Base-by-base conservation (phyloP, 129 eudicot species). In the Ambrosia trifida region DNA sequence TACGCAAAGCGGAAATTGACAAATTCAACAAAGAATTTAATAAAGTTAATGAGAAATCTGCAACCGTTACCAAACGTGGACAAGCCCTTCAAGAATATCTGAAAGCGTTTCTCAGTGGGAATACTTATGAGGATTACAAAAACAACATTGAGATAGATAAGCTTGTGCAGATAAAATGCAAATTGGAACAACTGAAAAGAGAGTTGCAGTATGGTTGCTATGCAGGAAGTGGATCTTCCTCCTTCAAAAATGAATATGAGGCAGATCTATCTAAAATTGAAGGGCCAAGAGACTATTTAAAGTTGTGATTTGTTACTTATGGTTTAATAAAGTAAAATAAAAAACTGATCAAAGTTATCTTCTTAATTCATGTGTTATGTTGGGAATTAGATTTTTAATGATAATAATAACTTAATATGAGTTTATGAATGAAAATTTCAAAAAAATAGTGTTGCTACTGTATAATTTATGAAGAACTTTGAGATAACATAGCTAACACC, bases 71-170 rank as follows among this genome's bases (percentile, higher is more conserved):
- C 65, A 77, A 60, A 16, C 33, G 2, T 5, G 70, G 63, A 24
- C 50, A 47, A 46, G 24, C 49, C 16, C 20, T 45, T 11, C 50
- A 76, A 32, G 68, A 68, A 14, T 14, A 13, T 32, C 2, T 57
- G 1, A 66, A 76, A 68, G 30, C 1, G 33, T 44, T 20, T n/a
- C 5, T 44, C 18, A 68, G 68, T 53, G 72, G 79, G 52, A 59
- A 56, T 31, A 66, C 74, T 1, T 67, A 76, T 35, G 80, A 76
- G 30, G 61, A 67, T 1, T 66, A 56, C 32, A 17, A 52, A 7
- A 30, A 8, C 0, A 32, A 10, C 61, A 49, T 44, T 13, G 52
- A 40, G 13, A 24, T 56, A 43, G 7, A 76, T 44, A 57, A n/a
- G 60, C 67, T 76, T 38, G 17, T 57, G 61, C 17, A 67, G 61